phyloP scores from a whole-genome alignment of 2,329 filamentous ascomycete species.

The Scorias spongiosa region DNA sequence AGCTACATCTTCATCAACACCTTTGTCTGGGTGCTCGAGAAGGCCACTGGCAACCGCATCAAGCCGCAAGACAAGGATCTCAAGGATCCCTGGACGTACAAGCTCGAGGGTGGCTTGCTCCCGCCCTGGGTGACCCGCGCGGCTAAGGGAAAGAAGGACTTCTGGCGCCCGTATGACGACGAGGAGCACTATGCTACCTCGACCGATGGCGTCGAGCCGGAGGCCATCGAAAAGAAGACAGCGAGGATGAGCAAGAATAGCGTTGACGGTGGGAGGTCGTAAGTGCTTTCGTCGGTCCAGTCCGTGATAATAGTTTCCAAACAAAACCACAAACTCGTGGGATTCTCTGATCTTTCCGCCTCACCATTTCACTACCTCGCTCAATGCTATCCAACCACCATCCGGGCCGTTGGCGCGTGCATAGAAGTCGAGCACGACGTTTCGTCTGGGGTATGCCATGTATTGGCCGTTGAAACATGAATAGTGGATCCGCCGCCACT shows the following conservation, averaged over 20 bases:
- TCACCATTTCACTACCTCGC: constrained; percentile 11
- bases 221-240: neutral
- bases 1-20: constrained; percentile 65
- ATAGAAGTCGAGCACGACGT: constrained; percentile 9
- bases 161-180: constrained; percentile 40
- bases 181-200: constrained; percentile 1
- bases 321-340: too few relatives aligned
- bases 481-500: constrained; percentile 15
- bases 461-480: constrained; percentile 13
- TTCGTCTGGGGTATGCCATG: constrained; percentile 3
- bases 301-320: too few relatives aligned
- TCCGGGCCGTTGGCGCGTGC: constrained; percentile 16
- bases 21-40: constrained; percentile 52
- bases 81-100: constrained; percentile 70
- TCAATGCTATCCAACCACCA: constrained; percentile 14
- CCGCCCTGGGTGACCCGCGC: constrained; percentile 59
- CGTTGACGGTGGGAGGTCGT: neutral
- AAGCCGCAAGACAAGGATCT: constrained; percentile 59
- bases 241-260: neutral
- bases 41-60: constrained; percentile 51
- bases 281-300: too few relatives aligned
- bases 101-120: constrained; percentile 56
- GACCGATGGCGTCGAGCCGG: neutral
- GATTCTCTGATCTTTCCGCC: neutral
- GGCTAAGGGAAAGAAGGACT: constrained; percentile 52